Base-by-base conservation (phyloP, 208 protist species). In the Leishmania aethiopica region DNA sequence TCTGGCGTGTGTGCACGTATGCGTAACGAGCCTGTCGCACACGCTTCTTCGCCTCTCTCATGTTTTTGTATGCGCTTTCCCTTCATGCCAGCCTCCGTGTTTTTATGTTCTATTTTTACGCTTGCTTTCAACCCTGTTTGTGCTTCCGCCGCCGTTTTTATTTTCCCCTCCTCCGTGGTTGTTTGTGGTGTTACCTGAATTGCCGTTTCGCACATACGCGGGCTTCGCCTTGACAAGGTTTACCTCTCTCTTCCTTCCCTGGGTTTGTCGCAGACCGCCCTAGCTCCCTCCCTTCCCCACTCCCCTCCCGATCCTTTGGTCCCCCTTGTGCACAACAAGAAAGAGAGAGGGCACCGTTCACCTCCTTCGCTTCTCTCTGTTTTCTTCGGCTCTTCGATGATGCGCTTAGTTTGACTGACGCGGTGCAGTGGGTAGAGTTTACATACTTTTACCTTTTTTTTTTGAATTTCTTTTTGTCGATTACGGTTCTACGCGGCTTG, bases 71-170 rank as follows among this genome's bases (percentile, higher is more conserved):
- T 40, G 32, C 15, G 25, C 28, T 1, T 62, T 35, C 37, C 42
- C 35, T 49, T 59, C 69, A 35, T 74, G 4, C 5, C 40, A 7
- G 49, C 66, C 40, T 15, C 66, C 28, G 32, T 11, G 37, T 51
- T 77, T 55, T 79, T 75, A 49, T 84, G 11, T 75, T 67, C 47
- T 72, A 49, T 37, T 75, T 74, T 55, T 40, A 42, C 37, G 37
- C 22, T 49, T 22, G 13, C 11, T 55, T 74, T 53, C 22, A 32
- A 45, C 3, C n/a, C 25, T 25, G 25, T 66, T 75, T 45, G 45
- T 75, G 15, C 74, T 78, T 77, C 59, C 70, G 13, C 42, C 60
- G 6, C 15, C 60, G 37, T 22, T 51, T 69, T 35, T 80, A n/a
- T 35, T 59, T 17, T 8, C 35, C 55, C 59, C 22, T 60, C 51